Evolutionary conservation across 2,329 filamentous ascomycete genomes (phyloP), one percentile per base, ranked within the genome.

Genomic region (Penicillium italicum): DNA sequence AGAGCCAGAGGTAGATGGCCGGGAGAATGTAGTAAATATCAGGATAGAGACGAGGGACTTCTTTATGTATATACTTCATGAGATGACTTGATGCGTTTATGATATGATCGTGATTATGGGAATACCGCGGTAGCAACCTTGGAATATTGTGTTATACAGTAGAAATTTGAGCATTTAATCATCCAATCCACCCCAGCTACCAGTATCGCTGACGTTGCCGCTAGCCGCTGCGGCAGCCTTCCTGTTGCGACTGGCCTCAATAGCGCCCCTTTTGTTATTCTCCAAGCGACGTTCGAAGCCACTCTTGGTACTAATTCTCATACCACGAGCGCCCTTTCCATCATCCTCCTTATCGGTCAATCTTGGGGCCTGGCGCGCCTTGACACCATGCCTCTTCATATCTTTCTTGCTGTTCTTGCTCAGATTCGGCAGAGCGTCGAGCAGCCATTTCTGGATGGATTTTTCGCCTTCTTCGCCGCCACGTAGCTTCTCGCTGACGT

Each of bases 381-480:
- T 88, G 10, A 97, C 88, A 6, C 94, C 94, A 62, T 86, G 81
- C 69, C 85, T 85, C 79, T 90, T 95, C 62, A 99, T 74, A 69
- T 85, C 85, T 79, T 93, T 87, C 78, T 88, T 89, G 59, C 92
- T 89, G 48, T 87, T 85, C 80, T 97, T 97, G 65, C 80, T 86
- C 20, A 94, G 85, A 60, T 87, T 87, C 0, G 94, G 94, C 60
- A 99, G 79, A 3, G 90, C 87, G 70, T 96, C 89, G 5, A 97
- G 79, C 49, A 99, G 78, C 92, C 93, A 97, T 72, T 88, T 86
- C 68, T 91, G 86, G 28, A 95, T 81, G 1, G 82, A 83, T 56
- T 78, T 75, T 0, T 82, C 81, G 24, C 81, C 80, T 2, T 79
- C 44, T 54, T 26, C 60, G 8, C 73, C 72, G 0, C 76, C 77